Conservation (phyloP, 1,284 basidiomycete species). For the Tremellales sp. region DNA sequence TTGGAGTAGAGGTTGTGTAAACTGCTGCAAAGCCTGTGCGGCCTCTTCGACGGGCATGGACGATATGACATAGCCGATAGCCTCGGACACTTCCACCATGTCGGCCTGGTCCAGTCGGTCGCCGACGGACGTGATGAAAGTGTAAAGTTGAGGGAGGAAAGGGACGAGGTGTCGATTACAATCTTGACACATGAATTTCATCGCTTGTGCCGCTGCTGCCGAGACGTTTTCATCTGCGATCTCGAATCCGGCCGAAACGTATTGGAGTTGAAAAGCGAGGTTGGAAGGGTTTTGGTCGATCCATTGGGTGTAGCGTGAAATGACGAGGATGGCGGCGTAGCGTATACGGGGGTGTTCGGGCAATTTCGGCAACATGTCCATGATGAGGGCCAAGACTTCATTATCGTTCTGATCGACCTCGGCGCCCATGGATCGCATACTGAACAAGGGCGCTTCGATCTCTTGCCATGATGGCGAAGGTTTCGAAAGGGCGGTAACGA, state of each 20-base stretch:
- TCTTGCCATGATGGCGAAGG: conserved; percentile 76
- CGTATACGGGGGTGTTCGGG: conserved; percentile 87
- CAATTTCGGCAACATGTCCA: conserved; percentile 87
- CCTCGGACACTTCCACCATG: conserved; percentile 85
- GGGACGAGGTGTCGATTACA: conserved; percentile 91
- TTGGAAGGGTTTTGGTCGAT: conserved; percentile 84
- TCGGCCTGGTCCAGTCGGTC: conserved; percentile 79
- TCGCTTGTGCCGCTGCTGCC: conserved; percentile 90
- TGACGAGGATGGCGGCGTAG: conserved; percentile 91
- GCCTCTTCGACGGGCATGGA: conserved; percentile 80
- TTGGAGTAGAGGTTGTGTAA: conserved; percentile 59
- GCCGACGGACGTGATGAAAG: conserved; percentile 76
- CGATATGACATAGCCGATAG: conserved; percentile 89
- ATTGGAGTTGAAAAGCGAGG: conserved; percentile 79
- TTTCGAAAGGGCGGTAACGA: conserved; percentile 62
- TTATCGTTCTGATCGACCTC: conserved; percentile 82
- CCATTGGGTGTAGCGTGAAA: conserved; percentile 97
- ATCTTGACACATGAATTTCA: conserved; percentile 96
- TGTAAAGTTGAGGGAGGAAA: conserved; percentile 85
- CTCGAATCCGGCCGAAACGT: conserved; percentile 88
- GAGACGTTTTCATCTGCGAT: conserved; percentile 75
- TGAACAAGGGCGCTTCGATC: conserved; percentile 95
- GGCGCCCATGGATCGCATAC: conserved; percentile 97
- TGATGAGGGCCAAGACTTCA: conserved; percentile 84
- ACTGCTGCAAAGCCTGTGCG: conserved; percentile 75